Evolutionary conservation across 192 early-diverging fungal genomes (phyloP), one percentile per base, ranked within the genome.

Genomic region (Backusella circina): DNA sequence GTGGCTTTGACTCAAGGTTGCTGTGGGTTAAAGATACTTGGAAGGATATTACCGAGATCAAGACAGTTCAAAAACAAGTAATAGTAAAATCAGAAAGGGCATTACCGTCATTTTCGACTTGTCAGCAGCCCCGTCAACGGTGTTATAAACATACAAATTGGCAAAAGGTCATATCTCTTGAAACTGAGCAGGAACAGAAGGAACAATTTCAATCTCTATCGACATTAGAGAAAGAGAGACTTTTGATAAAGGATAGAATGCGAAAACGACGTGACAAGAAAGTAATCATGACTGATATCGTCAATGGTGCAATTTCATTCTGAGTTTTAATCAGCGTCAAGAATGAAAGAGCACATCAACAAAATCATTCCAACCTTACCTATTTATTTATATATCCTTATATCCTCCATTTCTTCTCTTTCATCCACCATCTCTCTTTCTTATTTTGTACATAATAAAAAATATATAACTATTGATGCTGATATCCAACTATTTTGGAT

Each of bases 1-100:
- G 86, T 73, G 86, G 84, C 2, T 87, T 85, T 74, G 86, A 87
- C 35, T 79, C 76, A 35, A 77, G 86, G 41, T 78, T 87, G 32
- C 41, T 80, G 0, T 84, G 84, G 86, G 75, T 82, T 28, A 79
- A 71, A 37, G n/a, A 16, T 39, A 30, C 33, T 44, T 75, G 78
- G 78, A 28, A 51, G 50, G 28, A 84, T 15, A 66, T 44, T 8
- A 72, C 77, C 35, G 79, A 80, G 39, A 74, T 81, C 64, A 67
- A 70, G 10, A 28, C 68, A 12, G 47, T 70, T 4, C 79, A 83
- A 30, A 70, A 73, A 3, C 71, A 70, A 21, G 13, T 50, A 21
- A 36, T 69, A 70, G 61, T 71, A 4, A 32, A 69, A 39, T 44
- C 38, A 30, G 50, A 57, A 71, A 21, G 26, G 65, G 65, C 21